phyloP scores from a whole-genome alignment of 2,329 filamentous ascomycete genomes.

The Hirsutella thompsonii region DNA sequence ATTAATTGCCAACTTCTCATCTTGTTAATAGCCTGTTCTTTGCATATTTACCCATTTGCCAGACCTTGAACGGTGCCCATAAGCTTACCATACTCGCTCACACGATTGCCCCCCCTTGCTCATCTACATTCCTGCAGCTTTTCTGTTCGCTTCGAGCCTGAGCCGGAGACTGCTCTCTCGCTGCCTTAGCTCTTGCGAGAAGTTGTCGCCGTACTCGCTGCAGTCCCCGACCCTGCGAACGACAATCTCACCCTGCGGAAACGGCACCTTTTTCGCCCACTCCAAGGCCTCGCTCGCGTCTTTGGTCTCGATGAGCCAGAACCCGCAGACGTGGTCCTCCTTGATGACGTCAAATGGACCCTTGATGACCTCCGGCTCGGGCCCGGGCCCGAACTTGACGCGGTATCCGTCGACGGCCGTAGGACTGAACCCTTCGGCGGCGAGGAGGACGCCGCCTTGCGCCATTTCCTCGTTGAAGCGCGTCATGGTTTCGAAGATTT shows the following conservation, averaged over 20 bases:
- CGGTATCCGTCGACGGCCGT: not conserved
- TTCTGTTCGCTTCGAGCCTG: too few relatives aligned
- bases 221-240: too few relatives aligned
- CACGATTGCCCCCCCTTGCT: too few relatives aligned
- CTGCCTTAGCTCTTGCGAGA: too few relatives aligned
- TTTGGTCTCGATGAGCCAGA: constrained; percentile 17
- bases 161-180: too few relatives aligned
- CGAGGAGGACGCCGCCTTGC: constrained; percentile 14
- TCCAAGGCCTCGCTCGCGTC: constrained; percentile 14
- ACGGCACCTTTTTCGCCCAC: constrained; percentile 12
- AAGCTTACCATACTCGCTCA: too few relatives aligned
- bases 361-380: constrained; percentile 4
- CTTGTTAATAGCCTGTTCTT: too few relatives aligned
- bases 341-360: constrained; percentile 14
- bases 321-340: constrained; percentile 15
- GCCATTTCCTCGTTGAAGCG: constrained; percentile 15
- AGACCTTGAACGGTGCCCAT: too few relatives aligned
- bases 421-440: constrained; percentile 12
- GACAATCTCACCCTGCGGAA: not conserved
- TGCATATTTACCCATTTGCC: too few relatives aligned
- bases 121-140: too few relatives aligned
- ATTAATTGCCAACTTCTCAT: too few relatives aligned
- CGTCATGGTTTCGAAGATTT: constrained; percentile 13
- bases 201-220: too few relatives aligned
- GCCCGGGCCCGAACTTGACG: constrained; percentile 2